Percentiles rank a stretch among this genome's conserved stretches.
These are phyloP conservation scores for Hyphopichia buzzinii DNA, from an alignment of 1,139 yeast species.

Conservation along the genomic window DNA sequence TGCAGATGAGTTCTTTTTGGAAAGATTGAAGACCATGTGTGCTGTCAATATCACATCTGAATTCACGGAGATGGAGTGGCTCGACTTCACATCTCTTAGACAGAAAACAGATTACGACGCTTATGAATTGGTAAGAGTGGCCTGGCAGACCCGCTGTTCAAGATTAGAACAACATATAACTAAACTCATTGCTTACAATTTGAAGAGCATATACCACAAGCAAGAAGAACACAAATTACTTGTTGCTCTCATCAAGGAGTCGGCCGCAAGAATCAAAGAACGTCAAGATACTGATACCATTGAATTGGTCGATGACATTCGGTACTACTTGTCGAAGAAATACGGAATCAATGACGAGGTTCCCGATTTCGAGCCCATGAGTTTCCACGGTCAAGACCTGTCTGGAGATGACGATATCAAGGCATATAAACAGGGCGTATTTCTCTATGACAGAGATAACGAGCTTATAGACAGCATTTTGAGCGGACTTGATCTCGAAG, in stretches of 20 bases:
- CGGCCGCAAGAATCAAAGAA: constrained; percentile 56
- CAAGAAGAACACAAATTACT: constrained; percentile 23
- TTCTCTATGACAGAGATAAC: constrained; percentile 30
- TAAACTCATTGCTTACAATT: constrained; percentile 50
- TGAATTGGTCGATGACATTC: constrained; percentile 73
- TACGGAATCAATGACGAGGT: constrained; percentile 35
- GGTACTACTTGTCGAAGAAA: constrained; percentile 59
- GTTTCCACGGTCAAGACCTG: constrained; percentile 11
- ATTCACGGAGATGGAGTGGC: constrained; percentile 19
- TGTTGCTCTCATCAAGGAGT: constrained; percentile 28
- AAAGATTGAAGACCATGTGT: constrained; percentile 63
- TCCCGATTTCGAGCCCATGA: constrained; percentile 28
- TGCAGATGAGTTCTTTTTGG: constrained; percentile 63
- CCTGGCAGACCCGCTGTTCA: constrained; percentile 68
- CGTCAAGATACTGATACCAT: constrained; percentile 78
- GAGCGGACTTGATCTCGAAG: constrained; percentile 43
- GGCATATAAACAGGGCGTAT: constrained; percentile 26
- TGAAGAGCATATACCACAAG: constrained; percentile 35
- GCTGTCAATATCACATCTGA: constrained; percentile 55
- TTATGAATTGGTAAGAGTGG: constrained; percentile 57
- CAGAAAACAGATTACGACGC: constrained; percentile 33
- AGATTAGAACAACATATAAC: constrained; percentile 66
- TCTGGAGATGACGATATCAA: constrained; percentile 25
- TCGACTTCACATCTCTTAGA: constrained; percentile 19
- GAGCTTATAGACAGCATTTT: constrained; percentile 45